Percentiles rank a stretch among this genome's conserved stretches.
Evolutionary conservation across 75 land plant genomes (phyloP).

Genomic region (Ceratopteris richardii): DNA sequence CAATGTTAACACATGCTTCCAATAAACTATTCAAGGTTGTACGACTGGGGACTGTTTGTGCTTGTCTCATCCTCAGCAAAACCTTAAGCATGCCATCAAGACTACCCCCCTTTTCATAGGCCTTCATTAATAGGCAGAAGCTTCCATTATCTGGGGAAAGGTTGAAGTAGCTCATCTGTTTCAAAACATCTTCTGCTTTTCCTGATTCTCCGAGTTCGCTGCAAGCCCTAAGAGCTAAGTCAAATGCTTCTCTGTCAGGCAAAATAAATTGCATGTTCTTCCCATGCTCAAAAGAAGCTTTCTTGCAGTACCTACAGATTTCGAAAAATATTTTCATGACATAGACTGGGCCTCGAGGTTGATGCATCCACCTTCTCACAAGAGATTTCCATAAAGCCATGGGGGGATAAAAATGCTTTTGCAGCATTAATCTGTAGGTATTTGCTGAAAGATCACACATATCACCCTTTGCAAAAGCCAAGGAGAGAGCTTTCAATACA

Average conservation of each 20-base stretch:
- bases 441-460: constrained; percentile 5
- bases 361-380: neutral
- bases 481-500: neutral
- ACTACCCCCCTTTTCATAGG: neutral
- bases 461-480: constrained; percentile 1
- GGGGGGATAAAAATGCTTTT: neutral
- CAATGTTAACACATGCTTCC: constrained; percentile 39
- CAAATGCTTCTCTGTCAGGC: neutral
- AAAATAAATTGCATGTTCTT: neutral
- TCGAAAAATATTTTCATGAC: neutral
- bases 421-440: constrained; percentile 5
- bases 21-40: constrained; percentile 47
- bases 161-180: neutral
- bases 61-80: constrained; percentile 10
- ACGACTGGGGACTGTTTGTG: constrained; percentile 29
- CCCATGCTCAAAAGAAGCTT: neutral
- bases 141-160: neutral
- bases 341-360: neutral
- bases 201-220: neutral
- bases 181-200: constrained; percentile 3
- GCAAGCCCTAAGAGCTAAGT: neutral
- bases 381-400: neutral
- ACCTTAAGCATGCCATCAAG: neutral
- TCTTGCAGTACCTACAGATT: neutral
- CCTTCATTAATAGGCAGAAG: constrained; percentile 5